Evolutionary conservation across 495 filamentous ascomycete species (phyloP).

Genomic region (Trichoderma reesei): DNA sequence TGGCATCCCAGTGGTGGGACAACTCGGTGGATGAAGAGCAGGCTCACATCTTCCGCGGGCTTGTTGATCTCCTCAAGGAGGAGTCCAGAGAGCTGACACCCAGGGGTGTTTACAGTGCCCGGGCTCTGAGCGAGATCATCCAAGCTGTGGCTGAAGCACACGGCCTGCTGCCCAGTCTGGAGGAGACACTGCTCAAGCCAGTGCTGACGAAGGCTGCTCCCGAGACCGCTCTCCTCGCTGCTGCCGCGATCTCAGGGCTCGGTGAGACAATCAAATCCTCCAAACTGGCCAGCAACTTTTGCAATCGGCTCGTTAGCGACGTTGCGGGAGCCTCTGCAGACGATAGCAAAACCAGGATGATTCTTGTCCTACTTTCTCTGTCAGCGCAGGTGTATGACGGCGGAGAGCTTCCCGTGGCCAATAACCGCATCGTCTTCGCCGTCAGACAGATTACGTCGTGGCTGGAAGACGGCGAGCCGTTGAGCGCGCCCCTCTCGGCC

Average conservation of each 20-base stretch:
- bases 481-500: constrained; percentile 41
- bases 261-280: constrained; percentile 36
- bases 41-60: constrained; percentile 22
- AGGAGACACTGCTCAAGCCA: constrained; percentile 31
- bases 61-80: constrained; percentile 29
- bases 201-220: constrained; percentile 30
- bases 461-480: constrained; percentile 44
- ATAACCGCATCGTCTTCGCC: constrained; percentile 73
- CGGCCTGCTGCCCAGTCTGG: constrained; percentile 27
- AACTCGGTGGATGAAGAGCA: constrained; percentile 19
- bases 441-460: constrained; percentile 67
- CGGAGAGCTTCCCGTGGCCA: constrained; percentile 48
- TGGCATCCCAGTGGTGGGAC: constrained; percentile 22
- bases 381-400: constrained; percentile 34
- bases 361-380: constrained; percentile 35
- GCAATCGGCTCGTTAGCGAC: constrained; percentile 46
- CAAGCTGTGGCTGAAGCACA: constrained; percentile 27
- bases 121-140: constrained; percentile 34
- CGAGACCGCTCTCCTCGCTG: constrained; percentile 35
- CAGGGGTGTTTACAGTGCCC: constrained; percentile 38
- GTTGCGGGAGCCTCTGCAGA: constrained; percentile 29
- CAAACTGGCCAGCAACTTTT: constrained; percentile 35
- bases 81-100: constrained; percentile 24
- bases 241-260: constrained; percentile 46
- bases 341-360: constrained; percentile 28